Evolutionary conservation across 2,329 filamentous ascomycete genomes (phyloP).

Genomic region (Fusarium sambucinum): DNA sequence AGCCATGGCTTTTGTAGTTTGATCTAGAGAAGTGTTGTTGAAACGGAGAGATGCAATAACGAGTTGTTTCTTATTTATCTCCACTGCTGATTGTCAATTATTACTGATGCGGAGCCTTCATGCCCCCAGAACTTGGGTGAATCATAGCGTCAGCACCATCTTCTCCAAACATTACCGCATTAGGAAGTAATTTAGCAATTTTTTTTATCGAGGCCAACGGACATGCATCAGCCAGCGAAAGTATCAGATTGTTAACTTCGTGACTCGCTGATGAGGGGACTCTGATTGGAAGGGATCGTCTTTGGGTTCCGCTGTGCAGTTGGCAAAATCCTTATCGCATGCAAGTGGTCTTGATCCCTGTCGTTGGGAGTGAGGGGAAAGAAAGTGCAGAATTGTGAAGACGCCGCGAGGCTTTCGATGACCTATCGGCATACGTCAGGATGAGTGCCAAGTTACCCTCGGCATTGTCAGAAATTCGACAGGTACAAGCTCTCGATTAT

Average conservation of each 20-base stretch:
- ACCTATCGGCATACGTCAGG: neutral
- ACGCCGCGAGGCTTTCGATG: neutral
- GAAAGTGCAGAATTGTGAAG: neutral
- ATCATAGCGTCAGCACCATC: neutral
- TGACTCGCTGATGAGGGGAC: neutral
- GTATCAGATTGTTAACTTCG: neutral
- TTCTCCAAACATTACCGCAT: slow-evolving; percentile 27
- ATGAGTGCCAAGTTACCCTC: neutral
- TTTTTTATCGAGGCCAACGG: neutral
- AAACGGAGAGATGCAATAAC: neutral
- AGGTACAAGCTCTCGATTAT: no score
- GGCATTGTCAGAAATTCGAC: neutral
- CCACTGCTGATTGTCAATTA: no score
- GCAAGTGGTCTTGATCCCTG: neutral
- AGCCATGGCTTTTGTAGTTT: neutral
- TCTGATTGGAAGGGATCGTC: slow-evolving; percentile 42
- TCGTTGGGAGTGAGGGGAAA: neutral
- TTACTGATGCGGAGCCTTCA: neutral
- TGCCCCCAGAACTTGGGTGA: neutral
- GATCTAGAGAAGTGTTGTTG: neutral
- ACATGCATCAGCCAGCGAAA: slow-evolving; percentile 1
- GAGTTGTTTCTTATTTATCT: slow-evolving; percentile 19
- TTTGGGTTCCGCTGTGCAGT: neutral
- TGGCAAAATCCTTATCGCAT: neutral
- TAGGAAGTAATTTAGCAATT: slow-evolving; percentile 2